Percentiles rank a stretch among this genome's conserved stretches.
These are phyloP conservation scores for Paramecium sonneborni DNA, from an alignment of 73 alveolate species.

Conservation along the genomic window DNA sequence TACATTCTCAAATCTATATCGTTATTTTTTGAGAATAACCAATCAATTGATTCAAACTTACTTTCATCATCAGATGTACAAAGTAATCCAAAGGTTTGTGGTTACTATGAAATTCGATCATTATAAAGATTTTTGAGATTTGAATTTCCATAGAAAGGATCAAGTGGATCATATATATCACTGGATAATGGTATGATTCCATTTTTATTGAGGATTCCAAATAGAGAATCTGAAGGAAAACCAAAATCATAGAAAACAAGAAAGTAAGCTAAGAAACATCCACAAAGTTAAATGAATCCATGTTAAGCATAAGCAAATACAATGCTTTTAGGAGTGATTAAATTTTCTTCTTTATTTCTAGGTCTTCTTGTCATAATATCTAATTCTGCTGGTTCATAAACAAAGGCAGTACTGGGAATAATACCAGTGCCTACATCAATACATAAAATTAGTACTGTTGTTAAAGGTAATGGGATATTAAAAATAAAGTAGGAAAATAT, in stretches of 20 bases:
- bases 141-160: conserved; percentile 71
- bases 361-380: conserved; percentile 93
- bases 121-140: conserved; percentile 20
- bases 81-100: background rate
- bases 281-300: conserved; percentile 69
- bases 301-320: conserved; percentile 71
- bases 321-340: conserved; percentile 75
- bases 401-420: conserved; percentile 91
- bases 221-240: conserved; percentile 68
- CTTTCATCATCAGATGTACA: background rate
- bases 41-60: conserved; percentile 52
- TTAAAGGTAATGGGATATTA: conserved; percentile 76
- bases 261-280: conserved; percentile 59
- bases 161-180: conserved; percentile 68
- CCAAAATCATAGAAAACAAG: conserved; percentile 92
- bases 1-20: conserved; percentile 72
- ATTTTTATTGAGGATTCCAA: conserved; percentile 18
- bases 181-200: conserved; percentile 69
- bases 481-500: conserved; percentile 32
- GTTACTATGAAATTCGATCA: background rate
- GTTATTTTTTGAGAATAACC: conserved; percentile 53
- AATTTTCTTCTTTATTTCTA: conserved; percentile 86
- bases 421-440: conserved; percentile 95
- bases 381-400: conserved; percentile 90
- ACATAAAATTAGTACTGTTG: conserved; percentile 86